phyloP scores from a whole-genome alignment of 1,284 basidiomycete genomes.

The Austropuccinia psidii region DNA sequence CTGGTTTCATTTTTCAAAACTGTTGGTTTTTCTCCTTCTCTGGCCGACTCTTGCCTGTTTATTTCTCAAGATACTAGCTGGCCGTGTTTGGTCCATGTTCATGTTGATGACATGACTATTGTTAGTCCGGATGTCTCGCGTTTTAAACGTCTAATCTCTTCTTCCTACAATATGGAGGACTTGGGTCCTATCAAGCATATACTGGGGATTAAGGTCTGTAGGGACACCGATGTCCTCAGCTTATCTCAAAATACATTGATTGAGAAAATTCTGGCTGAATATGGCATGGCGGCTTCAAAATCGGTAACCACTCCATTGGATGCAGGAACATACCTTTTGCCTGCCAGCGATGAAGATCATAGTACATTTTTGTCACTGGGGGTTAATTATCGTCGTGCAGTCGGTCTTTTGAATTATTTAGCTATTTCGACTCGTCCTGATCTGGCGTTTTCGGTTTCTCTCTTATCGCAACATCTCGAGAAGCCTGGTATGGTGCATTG shows the following conservation, averaged over 20 bases:
- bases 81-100: constrained; percentile 5
- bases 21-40: neutral
- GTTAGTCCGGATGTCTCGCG: neutral
- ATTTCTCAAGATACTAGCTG: neutral
- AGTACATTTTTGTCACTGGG: neutral
- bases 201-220: neutral
- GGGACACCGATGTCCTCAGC: neutral
- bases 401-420: constrained; percentile 15
- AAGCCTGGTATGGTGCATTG: constrained; percentile 8
- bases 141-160: constrained; percentile 1
- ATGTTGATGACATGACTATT: constrained; percentile 14
- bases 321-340: neutral
- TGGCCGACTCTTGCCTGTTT: neutral
- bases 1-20: neutral
- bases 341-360: neutral
- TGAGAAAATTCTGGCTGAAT: neutral
- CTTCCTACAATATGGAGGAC: neutral
- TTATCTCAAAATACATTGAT: neutral
- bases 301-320: neutral
- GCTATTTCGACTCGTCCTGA: neutral
- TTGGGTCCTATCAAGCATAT: neutral
- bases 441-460: neutral
- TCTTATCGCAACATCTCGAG: neutral
- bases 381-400: neutral
- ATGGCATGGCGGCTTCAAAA: neutral